Conservation (phyloP, 805 yeast species). For the Candida vartiovaarae region DNA sequence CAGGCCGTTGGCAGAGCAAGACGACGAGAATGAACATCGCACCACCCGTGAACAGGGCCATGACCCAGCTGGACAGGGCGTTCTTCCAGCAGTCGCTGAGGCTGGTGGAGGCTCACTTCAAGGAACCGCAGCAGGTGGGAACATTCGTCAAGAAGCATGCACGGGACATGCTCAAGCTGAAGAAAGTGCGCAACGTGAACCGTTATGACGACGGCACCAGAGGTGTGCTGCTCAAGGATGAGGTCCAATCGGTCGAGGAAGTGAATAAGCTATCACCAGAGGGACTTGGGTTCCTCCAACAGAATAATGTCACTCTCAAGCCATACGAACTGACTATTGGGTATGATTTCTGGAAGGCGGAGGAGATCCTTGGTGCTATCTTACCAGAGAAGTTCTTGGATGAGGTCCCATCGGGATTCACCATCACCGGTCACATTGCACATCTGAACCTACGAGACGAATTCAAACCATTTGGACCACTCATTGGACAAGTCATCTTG, state of each 20-base stretch:
- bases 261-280: constrained; percentile 33
- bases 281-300: constrained; percentile 39
- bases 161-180: constrained; percentile 59
- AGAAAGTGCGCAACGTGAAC: constrained; percentile 66
- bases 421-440: constrained; percentile 93
- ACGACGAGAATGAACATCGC: constrained; percentile 7
- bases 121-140: constrained; percentile 46
- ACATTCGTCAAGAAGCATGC: constrained; percentile 51
- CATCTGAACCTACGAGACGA: constrained; percentile 82
- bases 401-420: constrained; percentile 85
- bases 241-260: constrained; percentile 32
- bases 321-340: constrained; percentile 52
- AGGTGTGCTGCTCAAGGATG: constrained; percentile 53
- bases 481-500: constrained; percentile 85
- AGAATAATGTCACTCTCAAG: constrained; percentile 38
- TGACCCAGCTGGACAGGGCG: constrained; percentile 59
- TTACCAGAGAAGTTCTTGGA: constrained; percentile 63
- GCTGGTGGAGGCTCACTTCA: constrained; percentile 61
- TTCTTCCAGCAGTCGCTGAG: constrained; percentile 53
- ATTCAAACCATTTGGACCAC: constrained; percentile 68
- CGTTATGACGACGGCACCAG: constrained; percentile 25
- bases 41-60: constrained; percentile 66
- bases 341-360: constrained; percentile 83
- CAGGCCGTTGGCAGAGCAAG: too few species aligned
- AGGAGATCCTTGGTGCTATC: constrained; percentile 72